Percentiles rank a stretch among this genome's conserved stretches.
These are phyloP conservation scores for Neonectria neomacrospora DNA, from an alignment of 2,329 filamentous ascomycete species.

Conservation along the genomic window DNA sequence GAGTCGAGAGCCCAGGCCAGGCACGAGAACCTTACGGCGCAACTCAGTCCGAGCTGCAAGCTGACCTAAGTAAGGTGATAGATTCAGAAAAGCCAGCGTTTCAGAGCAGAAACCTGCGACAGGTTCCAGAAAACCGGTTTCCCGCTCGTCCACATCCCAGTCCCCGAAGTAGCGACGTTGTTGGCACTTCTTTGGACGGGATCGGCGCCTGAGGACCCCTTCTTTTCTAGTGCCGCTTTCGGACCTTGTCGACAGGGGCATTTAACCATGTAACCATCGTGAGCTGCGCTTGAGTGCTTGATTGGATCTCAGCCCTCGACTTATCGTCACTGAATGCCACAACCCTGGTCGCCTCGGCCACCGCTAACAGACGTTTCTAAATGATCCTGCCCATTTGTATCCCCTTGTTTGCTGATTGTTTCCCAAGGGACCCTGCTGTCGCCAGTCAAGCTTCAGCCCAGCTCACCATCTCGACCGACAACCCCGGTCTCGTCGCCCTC, in stretches of 20 bases:
- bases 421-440: conserved; percentile 33
- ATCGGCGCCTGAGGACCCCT: conserved; percentile 36
- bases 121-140: conserved; percentile 40
- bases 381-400: conserved; percentile 39
- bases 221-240: conserved; percentile 20
- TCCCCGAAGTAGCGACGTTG: conserved; percentile 30
- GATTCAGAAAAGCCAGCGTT: conserved; percentile 23
- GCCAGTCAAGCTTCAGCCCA: conserved; percentile 25
- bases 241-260: conserved; percentile 24
- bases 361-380: conserved; percentile 30
- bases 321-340: conserved; percentile 20
- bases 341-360: conserved; percentile 24
- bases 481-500: conserved; percentile 4
- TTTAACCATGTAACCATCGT: conserved; percentile 22
- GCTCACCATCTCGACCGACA: conserved; percentile 16
- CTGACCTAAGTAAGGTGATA: not conserved
- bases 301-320: conserved; percentile 33
- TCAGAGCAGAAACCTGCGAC: conserved; percentile 34
- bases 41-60: not conserved
- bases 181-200: conserved; percentile 34
- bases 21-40: not conserved
- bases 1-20: not conserved
- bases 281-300: conserved; percentile 27
- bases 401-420: conserved; percentile 24
- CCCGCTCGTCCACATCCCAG: conserved; percentile 21